Percentiles rank a stretch among this genome's conserved stretches.
phyloP scores from a whole-genome alignment of 495 filamentous ascomycete genomes.

The Chaetomium fimeti region DNA sequence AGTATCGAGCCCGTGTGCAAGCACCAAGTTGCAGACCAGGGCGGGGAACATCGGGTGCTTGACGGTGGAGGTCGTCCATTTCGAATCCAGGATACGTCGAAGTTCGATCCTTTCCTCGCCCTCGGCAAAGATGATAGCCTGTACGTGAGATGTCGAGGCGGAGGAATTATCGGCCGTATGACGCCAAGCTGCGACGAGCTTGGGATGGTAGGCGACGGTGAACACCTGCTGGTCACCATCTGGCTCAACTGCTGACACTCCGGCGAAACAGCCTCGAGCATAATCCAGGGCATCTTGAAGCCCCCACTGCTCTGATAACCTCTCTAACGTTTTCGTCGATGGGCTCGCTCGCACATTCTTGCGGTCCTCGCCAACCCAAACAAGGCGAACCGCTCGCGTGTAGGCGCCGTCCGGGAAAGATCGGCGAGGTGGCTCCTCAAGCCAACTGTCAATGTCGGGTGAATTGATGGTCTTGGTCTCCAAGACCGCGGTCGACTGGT shows the following conservation, averaged over 20 bases:
- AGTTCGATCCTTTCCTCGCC: conserved; percentile 30
- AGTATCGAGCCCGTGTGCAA: conserved; percentile 30
- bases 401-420: conserved; percentile 14
- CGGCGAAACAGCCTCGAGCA: conserved; percentile 29
- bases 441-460: conserved; percentile 28
- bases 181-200: conserved; percentile 31
- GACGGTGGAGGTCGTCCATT: conserved; percentile 22
- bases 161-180: background rate
- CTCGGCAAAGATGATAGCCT: conserved; percentile 28
- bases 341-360: conserved; percentile 16
- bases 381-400: conserved; percentile 21
- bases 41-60: conserved; percentile 35
- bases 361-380: conserved; percentile 28
- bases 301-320: conserved; percentile 19
- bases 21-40: conserved; percentile 28
- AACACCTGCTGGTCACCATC: conserved; percentile 10
- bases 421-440: conserved; percentile 24
- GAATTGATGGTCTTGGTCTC: conserved; percentile 20
- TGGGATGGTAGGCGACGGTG: conserved; percentile 34
- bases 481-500: background rate
- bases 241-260: conserved; percentile 21
- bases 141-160: background rate
- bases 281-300: conserved; percentile 27
- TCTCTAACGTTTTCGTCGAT: conserved; percentile 18
- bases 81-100: conserved; percentile 21